Evolutionary conservation across 2,329 filamentous ascomycete species (phyloP), one percentile per base, ranked within the genome.

Genomic region (Pezicula radicicola): DNA sequence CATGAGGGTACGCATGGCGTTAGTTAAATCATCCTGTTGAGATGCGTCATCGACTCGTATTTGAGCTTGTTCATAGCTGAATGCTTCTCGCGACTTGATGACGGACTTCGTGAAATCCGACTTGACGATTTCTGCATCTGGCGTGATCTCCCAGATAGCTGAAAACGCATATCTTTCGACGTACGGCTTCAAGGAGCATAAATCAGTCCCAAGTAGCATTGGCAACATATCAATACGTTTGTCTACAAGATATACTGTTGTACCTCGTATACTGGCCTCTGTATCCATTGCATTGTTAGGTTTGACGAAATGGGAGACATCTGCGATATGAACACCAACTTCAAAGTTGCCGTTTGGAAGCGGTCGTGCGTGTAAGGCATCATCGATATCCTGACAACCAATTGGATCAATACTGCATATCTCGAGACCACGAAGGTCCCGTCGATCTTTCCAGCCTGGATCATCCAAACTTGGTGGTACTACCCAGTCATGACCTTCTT

Each of bases 211-310:
- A 12, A 99, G 85, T 30, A 99, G 85, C 80, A 91, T 92, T 1
- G 95, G 95, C 69, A 99, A 80, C 95, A 99, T 99, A 75, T 99
- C 95, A 63, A 99, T 99, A 63, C 94, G 91, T 78, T 99, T 99
- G 72, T 99, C 94, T 3, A 99, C 94, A 15, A 99, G 78, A 68
- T 99, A 99, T 27, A 99, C 94, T 0, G 93, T 97, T 4, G 94
- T 97, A 56, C 94, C 94, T 63, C 94, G 87, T 65, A 96, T 84
- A 66, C 91, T 94, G 3, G 94, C 94, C 72, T 99, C 94, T 45
- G 85, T 83, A 68, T 99, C 95, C 94, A 99, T 99, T 49, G 94
- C 88, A 65, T 93, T 99, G 69, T 89, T 91, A 25, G 95, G 92
- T 72, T 94, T 96, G 64, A 99, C 94, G 66, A 99, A 99, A 72